phyloP scores from a whole-genome alignment of 1,139 yeast species.

The Nakaseomyces nivariensis region DNA sequence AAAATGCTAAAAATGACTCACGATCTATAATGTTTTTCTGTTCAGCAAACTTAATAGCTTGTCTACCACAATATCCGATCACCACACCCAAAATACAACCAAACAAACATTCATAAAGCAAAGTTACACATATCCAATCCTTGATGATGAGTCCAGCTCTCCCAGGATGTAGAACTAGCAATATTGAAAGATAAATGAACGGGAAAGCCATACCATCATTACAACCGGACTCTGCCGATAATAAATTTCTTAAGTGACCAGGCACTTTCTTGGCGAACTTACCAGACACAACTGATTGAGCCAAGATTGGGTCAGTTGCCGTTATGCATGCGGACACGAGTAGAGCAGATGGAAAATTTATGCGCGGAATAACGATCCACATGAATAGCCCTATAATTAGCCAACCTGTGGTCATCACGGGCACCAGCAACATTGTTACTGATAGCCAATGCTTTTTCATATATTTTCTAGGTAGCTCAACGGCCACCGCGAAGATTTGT shows the following conservation, averaged over 20 bases:
- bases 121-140: constrained; percentile 75
- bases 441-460: constrained; percentile 87
- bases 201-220: constrained; percentile 99
- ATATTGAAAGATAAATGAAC: constrained; percentile 67
- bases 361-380: constrained; percentile 78
- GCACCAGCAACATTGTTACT: constrained; percentile 65
- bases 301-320: constrained; percentile 95
- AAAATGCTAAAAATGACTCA: constrained; percentile 87
- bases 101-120: constrained; percentile 78
- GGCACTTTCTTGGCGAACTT: constrained; percentile 96
- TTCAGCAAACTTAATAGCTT: constrained; percentile 65
- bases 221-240: constrained; percentile 93
- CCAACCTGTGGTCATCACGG: constrained; percentile 96
- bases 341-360: constrained; percentile 66
- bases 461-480: constrained; percentile 87
- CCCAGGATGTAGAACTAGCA: constrained; percentile 58
- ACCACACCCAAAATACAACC: constrained; percentile 71
- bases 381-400: constrained; percentile 74
- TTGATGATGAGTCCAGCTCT: constrained; percentile 58
- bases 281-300: constrained; percentile 98
- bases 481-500: constrained; percentile 96
- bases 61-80: constrained; percentile 66
- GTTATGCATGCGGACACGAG: constrained; percentile 88
- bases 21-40: constrained; percentile 68
- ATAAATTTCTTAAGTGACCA: constrained; percentile 81